These are phyloP conservation scores for Lachnum nothofagi DNA, from an alignment of 2,329 filamentous ascomycete species.

Conservation along the genomic window DNA sequence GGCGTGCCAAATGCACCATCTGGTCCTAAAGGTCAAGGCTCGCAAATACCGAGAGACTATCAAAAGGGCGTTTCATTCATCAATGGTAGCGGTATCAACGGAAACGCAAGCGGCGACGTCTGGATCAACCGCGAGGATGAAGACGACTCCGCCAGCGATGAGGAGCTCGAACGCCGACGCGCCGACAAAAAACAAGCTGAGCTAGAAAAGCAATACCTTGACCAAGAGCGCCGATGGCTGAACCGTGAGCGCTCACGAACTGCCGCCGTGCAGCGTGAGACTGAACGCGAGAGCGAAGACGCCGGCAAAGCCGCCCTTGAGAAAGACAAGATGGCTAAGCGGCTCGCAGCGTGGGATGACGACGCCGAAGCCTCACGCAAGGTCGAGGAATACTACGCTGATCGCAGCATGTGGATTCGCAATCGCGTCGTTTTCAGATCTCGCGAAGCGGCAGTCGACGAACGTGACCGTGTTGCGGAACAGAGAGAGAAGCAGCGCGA, in stretches of 20 bases:
- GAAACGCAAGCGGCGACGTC: conserved; percentile 40
- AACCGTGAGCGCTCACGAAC: conserved; percentile 81
- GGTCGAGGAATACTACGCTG: conserved; percentile 76
- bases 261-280: conserved; percentile 80
- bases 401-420: conserved; percentile 77
- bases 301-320: conserved; percentile 58
- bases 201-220: conserved; percentile 72
- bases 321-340: conserved; percentile 63
- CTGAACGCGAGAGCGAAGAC: conserved; percentile 72
- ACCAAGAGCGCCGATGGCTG: conserved; percentile 84
- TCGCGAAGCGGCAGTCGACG: conserved; percentile 71
- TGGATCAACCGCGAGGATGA: conserved; percentile 69
- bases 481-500: conserved; percentile 67
- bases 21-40: conserved; percentile 57
- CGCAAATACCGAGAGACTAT: conserved; percentile 63
- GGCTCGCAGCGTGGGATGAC: conserved; percentile 80
- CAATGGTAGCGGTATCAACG: conserved; percentile 67
- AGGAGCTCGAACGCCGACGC: conserved; percentile 72
- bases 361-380: conserved; percentile 73
- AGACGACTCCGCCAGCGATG: conserved; percentile 80
- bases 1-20: conserved; percentile 71
- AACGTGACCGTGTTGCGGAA: conserved; percentile 75
- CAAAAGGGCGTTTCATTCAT: conserved; percentile 78
- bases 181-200: conserved; percentile 68
- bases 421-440: conserved; percentile 70